These are phyloP conservation scores for Trichosporon sp. DNA, from an alignment of 1,284 basidiomycete species.

Conservation along the genomic window DNA sequence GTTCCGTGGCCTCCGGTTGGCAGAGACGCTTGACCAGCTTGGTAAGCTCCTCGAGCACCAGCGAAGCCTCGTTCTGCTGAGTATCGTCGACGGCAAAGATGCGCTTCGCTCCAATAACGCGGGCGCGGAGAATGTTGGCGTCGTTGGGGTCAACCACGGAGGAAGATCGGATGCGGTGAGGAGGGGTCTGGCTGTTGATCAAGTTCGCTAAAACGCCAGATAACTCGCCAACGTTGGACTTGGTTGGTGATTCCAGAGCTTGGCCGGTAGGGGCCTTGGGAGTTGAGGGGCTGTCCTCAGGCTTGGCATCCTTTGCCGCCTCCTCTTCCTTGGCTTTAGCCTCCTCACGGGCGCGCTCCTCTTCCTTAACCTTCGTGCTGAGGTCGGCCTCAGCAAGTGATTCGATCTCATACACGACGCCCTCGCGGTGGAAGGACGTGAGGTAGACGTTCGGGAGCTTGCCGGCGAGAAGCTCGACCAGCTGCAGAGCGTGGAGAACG, in stretches of 20 bases:
- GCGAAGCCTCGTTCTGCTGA: constrained; percentile 60
- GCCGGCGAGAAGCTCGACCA: constrained; percentile 78
- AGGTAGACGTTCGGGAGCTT: constrained; percentile 79
- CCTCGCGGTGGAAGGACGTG: constrained; percentile 82
- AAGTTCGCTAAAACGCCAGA: constrained; percentile 36
- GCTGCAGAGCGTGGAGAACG: constrained; percentile 78
- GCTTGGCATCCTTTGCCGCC: constrained; percentile 18
- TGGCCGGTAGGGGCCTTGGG: constrained; percentile 1
- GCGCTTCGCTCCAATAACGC: constrained; percentile 75
- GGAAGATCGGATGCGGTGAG: neutral
- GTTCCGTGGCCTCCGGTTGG: constrained; percentile 55
- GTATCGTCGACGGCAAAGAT: constrained; percentile 54
- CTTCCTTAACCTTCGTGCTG: constrained; percentile 34
- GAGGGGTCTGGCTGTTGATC: constrained; percentile 38
- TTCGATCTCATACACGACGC: constrained; percentile 89
- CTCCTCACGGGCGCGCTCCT: constrained; percentile 19
- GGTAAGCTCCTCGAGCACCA: constrained; percentile 55
- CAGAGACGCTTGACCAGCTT: constrained; percentile 63
- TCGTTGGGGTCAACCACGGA: constrained; percentile 65
- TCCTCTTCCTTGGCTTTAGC: constrained; percentile 11
- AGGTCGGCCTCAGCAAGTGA: constrained; percentile 62
- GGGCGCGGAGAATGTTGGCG: constrained; percentile 79
- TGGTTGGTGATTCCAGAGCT: constrained; percentile 13
- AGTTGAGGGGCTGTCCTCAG: neutral
- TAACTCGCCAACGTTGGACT: constrained; percentile 24